Evolutionary conservation across 345 rosid species (phyloP).

Genomic region (Mercurialis annua): DNA sequence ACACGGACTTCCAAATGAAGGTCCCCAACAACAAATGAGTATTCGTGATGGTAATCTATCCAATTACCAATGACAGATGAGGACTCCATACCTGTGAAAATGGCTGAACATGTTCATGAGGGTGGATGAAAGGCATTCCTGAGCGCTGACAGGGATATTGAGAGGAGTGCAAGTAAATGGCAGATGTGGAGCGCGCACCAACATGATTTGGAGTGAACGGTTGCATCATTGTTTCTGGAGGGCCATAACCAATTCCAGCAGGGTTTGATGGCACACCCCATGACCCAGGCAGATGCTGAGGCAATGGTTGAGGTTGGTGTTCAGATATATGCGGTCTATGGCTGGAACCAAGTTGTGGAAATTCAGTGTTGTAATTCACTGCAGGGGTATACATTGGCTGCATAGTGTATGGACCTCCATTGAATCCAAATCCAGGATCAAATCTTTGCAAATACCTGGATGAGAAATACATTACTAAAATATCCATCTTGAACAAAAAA

Average conservation of each 20-base stretch:
- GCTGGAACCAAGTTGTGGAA: slow-evolving; percentile 68
- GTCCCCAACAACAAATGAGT: neutral
- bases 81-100: slow-evolving; percentile 56
- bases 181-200: slow-evolving; percentile 48
- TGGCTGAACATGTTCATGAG: slow-evolving; percentile 58
- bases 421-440: slow-evolving; percentile 81
- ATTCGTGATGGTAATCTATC: neutral
- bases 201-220: slow-evolving; percentile 58
- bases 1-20: neutral
- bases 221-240: slow-evolving; percentile 65
- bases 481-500: neutral
- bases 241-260: slow-evolving; percentile 64
- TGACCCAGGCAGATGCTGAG: slow-evolving; percentile 55
- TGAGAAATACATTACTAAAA: slow-evolving; percentile 10
- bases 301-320: slow-evolving; percentile 48
- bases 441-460: slow-evolving; percentile 71
- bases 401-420: slow-evolving; percentile 51
- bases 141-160: slow-evolving; percentile 73
- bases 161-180: slow-evolving; percentile 56
- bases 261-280: slow-evolving; percentile 53
- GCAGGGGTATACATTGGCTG: slow-evolving; percentile 75
- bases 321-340: slow-evolving; percentile 59
- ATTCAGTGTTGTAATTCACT: slow-evolving; percentile 75
- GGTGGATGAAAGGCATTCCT: slow-evolving; percentile 56
- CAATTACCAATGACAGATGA: neutral